Evolutionary conservation across 1,284 basidiomycete species (phyloP).

Genomic region (Cutaneotrichosporon dermatis): DNA sequence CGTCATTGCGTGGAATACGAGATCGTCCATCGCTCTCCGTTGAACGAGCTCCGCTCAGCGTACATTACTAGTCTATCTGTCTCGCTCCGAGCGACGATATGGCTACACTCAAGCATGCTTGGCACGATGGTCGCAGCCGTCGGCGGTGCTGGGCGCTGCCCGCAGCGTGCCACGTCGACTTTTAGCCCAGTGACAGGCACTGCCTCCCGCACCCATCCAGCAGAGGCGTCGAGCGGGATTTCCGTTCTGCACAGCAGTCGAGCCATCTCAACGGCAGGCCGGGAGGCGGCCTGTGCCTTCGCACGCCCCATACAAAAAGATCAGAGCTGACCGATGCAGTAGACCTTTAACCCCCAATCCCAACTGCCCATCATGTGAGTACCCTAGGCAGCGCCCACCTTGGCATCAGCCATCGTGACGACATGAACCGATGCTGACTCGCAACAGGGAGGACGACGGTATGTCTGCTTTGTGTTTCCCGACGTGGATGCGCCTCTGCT

Average conservation of each 20-base stretch:
- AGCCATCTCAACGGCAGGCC: neutral
- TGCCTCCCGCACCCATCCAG: neutral
- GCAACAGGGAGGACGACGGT: conserved; percentile 43
- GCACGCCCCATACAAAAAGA: neutral
- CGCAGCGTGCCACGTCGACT: conserved; percentile 4
- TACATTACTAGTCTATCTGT: too few relatives aligned
- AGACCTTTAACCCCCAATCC: conserved; percentile 4
- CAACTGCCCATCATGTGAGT: conserved; percentile 8
- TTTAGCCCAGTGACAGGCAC: neutral
- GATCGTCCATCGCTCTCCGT: too few relatives aligned
- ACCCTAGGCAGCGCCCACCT: too few relatives aligned
- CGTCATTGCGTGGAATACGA: too few relatives aligned
- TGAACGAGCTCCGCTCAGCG: too few relatives aligned
- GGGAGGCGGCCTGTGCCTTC: neutral
- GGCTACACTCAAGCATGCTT: neutral
- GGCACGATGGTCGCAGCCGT: neutral
- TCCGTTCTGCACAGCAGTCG: too few relatives aligned
- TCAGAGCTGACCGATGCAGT: neutral
- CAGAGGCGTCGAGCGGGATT: neutral
- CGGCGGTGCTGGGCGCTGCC: neutral
- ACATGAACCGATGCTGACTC: conserved; percentile 5
- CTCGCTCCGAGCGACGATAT: too few relatives aligned
- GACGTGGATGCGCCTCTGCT: too few relatives aligned
- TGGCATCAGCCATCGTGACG: too few relatives aligned
- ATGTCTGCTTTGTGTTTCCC: too few relatives aligned